Base-by-base conservation (phyloP, 1,284 basidiomycete genomes). In the Cryptococcus amylolentus region DNA sequence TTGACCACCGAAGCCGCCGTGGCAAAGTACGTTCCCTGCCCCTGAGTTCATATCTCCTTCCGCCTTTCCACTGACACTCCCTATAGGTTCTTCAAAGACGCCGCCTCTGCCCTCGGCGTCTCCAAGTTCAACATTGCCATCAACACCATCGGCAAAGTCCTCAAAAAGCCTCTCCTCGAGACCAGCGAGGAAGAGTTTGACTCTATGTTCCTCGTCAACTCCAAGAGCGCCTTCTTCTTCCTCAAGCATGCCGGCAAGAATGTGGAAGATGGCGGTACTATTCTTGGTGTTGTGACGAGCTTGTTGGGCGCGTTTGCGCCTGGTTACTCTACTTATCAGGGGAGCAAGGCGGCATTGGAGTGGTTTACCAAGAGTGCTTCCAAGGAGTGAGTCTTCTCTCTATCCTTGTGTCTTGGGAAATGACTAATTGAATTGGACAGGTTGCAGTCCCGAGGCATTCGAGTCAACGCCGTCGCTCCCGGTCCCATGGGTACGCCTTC, bases 91-190 rank as follows among this genome's bases (percentile, higher is more conserved):
- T 50, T 50, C 38, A 26, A 27, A 40, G 49, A 50, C 31, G 14
- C 49, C 12, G 4, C 38, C 26, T 44, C 43, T 20, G 41, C 41
- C 28, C 43, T 52, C 35, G 51, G 42, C 28, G 18, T 38, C 13
- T 52, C 51, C 27, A 65, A 62, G 41, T 37, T 46, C 31, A 38
- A 66, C 55, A 47, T 64, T 26, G 65, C 65, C 3, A 58, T 66
- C 61, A 64, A 66, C 56, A 66, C 63, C 7, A 58, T 66, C 54
- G 65, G 65, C 51, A 64, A 64, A 49, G 65, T 66, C 28, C 59
- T 66, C 51, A 66, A 66, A 60, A 66, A 66, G 57, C 58, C 58
- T 9, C 26, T 66, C 43, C 26, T 48, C 44, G 55, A 58, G 16
- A 58, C 64, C 52, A 56, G 49, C 44, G 65, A 66, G 52, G 35